A percentile compares a stretch with the other conserved stretches of the same genome.
Conservation (phyloP, 2,329 filamentous ascomycete genomes). For the Ploettnerulaceae sp. region DNA sequence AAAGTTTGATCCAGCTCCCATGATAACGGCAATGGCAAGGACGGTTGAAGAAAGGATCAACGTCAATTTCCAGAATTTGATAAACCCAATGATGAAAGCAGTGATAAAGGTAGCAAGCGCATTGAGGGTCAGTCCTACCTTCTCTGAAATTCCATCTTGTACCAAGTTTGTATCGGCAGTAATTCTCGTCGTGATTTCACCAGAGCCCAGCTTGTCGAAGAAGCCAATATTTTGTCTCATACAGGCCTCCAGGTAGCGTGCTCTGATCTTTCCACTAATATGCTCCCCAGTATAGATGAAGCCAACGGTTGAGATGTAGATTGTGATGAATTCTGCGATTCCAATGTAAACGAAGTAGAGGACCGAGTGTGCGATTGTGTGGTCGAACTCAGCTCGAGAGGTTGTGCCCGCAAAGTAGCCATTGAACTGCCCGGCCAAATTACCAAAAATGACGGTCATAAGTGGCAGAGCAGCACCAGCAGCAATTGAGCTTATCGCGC, state of each 20-base stretch:
- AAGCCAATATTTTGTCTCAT: slow-evolving; percentile 86
- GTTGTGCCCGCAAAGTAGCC: slow-evolving; percentile 46
- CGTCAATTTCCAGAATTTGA: slow-evolving; percentile 90
- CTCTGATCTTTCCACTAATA: slow-evolving; percentile 71
- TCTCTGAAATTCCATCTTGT: slow-evolving; percentile 90
- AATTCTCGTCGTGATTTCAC: slow-evolving; percentile 90
- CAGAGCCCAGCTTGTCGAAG: slow-evolving; percentile 88
- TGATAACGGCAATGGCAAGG: slow-evolving; percentile 70
- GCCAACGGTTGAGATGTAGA: slow-evolving; percentile 76
- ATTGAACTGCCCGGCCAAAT: slow-evolving; percentile 68
- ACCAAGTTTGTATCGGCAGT: slow-evolving; percentile 91
- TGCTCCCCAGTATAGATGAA: slow-evolving; percentile 87
- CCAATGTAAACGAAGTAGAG: slow-evolving; percentile 84
- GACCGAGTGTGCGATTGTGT: slow-evolving; percentile 57
- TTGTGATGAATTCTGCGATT: slow-evolving; percentile 71
- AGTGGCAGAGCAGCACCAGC: slow-evolving; percentile 57
- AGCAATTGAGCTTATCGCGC: slow-evolving; percentile 49
- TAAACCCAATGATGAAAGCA: slow-evolving; percentile 84
- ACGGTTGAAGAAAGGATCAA: slow-evolving; percentile 81
- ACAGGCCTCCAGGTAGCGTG: slow-evolving; percentile 78
- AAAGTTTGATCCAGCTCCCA: slow-evolving; percentile 67
- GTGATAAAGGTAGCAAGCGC: slow-evolving; percentile 79
- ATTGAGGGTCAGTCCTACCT: slow-evolving; percentile 71
- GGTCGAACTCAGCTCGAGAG: slow-evolving; percentile 51
- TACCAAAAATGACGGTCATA: slow-evolving; percentile 64